A percentile compares a stretch with the other conserved stretches of the same genome.
phyloP scores from a whole-genome alignment of 169 alveolate genomes.

The Fabrea salina region DNA sequence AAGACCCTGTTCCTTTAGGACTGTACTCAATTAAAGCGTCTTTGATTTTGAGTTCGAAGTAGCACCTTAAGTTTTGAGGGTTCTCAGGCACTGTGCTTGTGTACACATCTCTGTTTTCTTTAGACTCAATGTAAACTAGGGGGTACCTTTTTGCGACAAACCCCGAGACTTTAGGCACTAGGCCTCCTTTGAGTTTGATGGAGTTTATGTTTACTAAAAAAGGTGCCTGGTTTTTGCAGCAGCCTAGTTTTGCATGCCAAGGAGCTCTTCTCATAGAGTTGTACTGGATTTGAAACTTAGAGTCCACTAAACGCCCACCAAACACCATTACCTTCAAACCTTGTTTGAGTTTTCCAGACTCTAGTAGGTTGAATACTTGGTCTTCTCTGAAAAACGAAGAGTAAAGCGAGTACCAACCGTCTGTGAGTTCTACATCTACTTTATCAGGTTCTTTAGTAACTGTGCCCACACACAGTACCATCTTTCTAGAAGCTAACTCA shows the following conservation, averaged over 20 bases:
- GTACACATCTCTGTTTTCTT: too few relatives aligned
- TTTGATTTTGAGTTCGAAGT: not conserved
- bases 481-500: not conserved
- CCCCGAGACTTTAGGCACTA: not conserved
- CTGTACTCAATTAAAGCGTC: not conserved
- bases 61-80: not conserved
- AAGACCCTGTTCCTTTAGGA: not conserved
- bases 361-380: not conserved
- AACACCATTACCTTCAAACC: not conserved
- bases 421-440: not conserved
- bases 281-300: not conserved
- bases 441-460: not conserved
- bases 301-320: not conserved
- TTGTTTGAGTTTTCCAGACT: not conserved
- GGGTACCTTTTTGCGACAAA: not conserved
- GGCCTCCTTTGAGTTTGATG: not conserved
- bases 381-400: not conserved
- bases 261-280: constrained; percentile 20
- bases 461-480: constrained; percentile 10
- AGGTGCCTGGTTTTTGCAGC: not conserved
- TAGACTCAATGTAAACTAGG: not conserved
- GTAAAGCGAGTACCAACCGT: not conserved
- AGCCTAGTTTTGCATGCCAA: constrained; percentile 7
- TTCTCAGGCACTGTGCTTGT: not conserved
- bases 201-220: not conserved